Evolutionary conservation across 495 filamentous ascomycete genomes (phyloP).

Genomic region (Friedmanniomyces simplex): DNA sequence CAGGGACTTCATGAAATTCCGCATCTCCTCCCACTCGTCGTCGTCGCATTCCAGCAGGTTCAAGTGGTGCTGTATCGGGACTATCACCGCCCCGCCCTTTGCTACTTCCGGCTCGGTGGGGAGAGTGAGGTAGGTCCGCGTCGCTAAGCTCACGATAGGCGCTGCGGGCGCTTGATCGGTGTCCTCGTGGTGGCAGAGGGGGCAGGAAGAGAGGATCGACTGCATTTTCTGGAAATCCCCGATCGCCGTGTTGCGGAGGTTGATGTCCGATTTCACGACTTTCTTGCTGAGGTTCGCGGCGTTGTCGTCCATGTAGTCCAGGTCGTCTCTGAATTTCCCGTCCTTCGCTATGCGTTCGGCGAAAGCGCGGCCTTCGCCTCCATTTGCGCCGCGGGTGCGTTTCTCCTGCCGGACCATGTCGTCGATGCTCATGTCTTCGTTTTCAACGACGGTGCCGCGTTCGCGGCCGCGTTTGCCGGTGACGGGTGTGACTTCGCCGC

Average conservation of each 20-base stretch:
- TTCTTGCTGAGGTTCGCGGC: conserved; percentile 81
- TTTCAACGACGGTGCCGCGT: conserved; percentile 70
- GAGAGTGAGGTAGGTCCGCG: conserved; percentile 76
- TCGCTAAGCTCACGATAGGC: conserved; percentile 86
- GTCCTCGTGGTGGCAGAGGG: conserved; percentile 86
- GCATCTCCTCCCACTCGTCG: conserved; percentile 97
- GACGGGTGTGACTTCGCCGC: conserved; percentile 63
- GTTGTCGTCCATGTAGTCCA: conserved; percentile 97
- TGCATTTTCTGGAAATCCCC: conserved; percentile 85
- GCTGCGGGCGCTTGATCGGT: conserved; percentile 81
- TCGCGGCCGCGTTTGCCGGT: conserved; percentile 70
- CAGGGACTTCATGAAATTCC: conserved; percentile 97
- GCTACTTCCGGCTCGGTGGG: conserved; percentile 84
- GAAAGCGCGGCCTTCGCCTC: conserved; percentile 24
- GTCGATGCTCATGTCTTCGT: conserved; percentile 90
- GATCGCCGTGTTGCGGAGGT: conserved; percentile 81
- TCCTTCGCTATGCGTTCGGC: conserved; percentile 31
- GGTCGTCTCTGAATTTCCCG: conserved; percentile 79
- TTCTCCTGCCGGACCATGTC: conserved; percentile 94
- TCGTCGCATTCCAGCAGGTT: conserved; percentile 97
- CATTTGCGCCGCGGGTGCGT: conserved; percentile 42
- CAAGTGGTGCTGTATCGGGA: conserved; percentile 75
- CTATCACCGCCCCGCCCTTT: conserved; percentile 72
- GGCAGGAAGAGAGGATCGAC: conserved; percentile 75
- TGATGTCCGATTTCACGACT: conserved; percentile 76